These are phyloP conservation scores for Ceratonia siliqua DNA, from an alignment of 306 rosid genomes.

Conservation along the genomic window DNA sequence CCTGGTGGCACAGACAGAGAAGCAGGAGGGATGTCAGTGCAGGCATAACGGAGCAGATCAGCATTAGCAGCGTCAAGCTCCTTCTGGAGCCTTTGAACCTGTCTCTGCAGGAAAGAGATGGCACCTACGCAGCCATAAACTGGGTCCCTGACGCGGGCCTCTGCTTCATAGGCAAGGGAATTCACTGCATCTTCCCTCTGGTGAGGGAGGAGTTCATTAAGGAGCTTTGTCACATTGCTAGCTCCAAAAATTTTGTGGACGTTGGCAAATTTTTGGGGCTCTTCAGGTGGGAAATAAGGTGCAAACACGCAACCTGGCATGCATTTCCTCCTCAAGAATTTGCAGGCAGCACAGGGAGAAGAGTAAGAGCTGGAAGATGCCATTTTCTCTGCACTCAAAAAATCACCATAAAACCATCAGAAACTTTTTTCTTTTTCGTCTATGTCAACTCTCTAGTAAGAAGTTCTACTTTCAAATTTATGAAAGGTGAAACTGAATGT, in stretches of 20 bases:
- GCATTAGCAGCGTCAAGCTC: constrained; percentile 89
- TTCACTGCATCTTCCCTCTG: constrained; percentile 98
- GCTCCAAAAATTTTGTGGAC: constrained; percentile 98
- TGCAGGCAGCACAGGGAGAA: constrained; percentile 97
- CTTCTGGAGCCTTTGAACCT: constrained; percentile 91
- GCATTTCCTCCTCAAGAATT: constrained; percentile 91
- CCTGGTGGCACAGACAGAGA: constrained; percentile 45
- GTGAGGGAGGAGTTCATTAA: constrained; percentile 87
- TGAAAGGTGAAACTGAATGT: constrained; percentile 4
- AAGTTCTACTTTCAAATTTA: constrained; percentile 16
- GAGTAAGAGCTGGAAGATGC: constrained; percentile 79
- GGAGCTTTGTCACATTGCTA: constrained; percentile 95
- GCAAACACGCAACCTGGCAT: constrained; percentile 97
- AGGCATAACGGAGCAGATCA: constrained; percentile 78
- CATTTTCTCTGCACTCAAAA: constrained; percentile 43
- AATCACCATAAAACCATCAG: background rate
- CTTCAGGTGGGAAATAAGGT: constrained; percentile 96
- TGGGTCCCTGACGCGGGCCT: constrained; percentile 91
- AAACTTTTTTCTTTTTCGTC: background rate
- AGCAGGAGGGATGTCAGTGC: constrained; percentile 53
- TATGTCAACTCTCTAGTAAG: constrained; percentile 21
- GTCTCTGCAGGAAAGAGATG: constrained; percentile 90
- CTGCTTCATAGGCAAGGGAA: constrained; percentile 94
- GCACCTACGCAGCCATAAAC: constrained; percentile 98
- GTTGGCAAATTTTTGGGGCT: constrained; percentile 90